Evolutionary conservation across 305 asterid species (phyloP), one percentile per base, ranked within the genome.

Genomic region (Ruellia speciosa): DNA sequence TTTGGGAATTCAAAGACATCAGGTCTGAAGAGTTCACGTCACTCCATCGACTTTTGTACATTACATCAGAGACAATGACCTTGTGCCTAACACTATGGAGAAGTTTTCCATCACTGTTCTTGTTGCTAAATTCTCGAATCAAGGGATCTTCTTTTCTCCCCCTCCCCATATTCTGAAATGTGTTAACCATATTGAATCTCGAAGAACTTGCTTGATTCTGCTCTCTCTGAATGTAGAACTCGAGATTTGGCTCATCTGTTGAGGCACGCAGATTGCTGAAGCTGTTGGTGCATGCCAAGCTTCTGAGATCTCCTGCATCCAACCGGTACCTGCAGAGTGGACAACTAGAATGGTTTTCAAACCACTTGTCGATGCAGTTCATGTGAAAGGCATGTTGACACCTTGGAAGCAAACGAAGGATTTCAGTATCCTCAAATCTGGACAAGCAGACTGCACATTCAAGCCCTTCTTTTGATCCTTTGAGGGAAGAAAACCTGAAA

Each of bases 321-420:
- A 80, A 54, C 50, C 52, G 77, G 61, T 66, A 28, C 66, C 87
- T 51, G 41, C 95, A 83, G 43, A 83, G 67, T 5, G 93, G 95
- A 48, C 90, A 86, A 56, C 81, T 86, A 0, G 87, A 76, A 61
- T 83, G 89, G 19, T 58, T 78, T 61, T 79, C 89, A 0, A 86
- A 79, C 89, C 93, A 86, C 6, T 15, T 56, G 43, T 81, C 87
- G 47, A 86, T 78, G 59, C 95, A 86, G 15, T 31, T 63, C 49
- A 75, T 64, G 69, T 78, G 95, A 56, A 86, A 81, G 0, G 84
- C 95, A 13, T 81, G 95, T 2, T 67, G 70, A 58, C 93, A 86
- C 51, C 64, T 72, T 0, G 95, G 90, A 56, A 83, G 65, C 67
- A 81, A 17, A 11, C 95, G 79, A 16, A 86, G 84, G 35, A 66